A percentile compares a stretch with the other conserved stretches of the same genome.
These are phyloP conservation scores for Saitozyma podzolica DNA, from an alignment of 768 basidiomycete species.

Conservation along the genomic window DNA sequence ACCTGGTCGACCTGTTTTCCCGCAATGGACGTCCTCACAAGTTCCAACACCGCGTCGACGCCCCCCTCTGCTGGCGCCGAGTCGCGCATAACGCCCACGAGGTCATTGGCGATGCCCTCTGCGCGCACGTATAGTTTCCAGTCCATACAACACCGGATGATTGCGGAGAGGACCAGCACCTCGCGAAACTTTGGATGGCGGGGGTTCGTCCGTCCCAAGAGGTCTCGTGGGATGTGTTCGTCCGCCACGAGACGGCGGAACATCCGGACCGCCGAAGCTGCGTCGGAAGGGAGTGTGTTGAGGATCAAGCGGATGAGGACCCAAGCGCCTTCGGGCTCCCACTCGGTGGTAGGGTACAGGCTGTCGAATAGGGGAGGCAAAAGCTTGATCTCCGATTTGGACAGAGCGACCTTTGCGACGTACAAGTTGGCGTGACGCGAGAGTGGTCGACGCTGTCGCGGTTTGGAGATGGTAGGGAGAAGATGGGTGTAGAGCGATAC, in stretches of 20 bases:
- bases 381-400: not conserved
- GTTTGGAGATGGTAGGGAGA: not conserved
- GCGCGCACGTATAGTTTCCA: too few relatives aligned
- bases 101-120: too few relatives aligned
- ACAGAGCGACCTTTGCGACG: not conserved
- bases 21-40: too few relatives aligned
- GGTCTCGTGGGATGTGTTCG: not conserved
- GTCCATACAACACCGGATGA: not conserved
- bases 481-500: slow-evolving; percentile 15
- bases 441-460: not conserved
- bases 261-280: slow-evolving; percentile 6
- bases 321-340: slow-evolving; percentile 6
- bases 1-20: too few relatives aligned
- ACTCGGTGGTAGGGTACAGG: not conserved
- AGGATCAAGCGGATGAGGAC: slow-evolving; percentile 2
- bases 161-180: slow-evolving; percentile 10
- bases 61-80: too few relatives aligned
- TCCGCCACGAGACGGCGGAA: slow-evolving; percentile 6
- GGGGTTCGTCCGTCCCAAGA: not conserved
- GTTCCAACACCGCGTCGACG: too few relatives aligned
- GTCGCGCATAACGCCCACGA: too few relatives aligned
- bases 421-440: slow-evolving; percentile 1
- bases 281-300: slow-evolving; percentile 4
- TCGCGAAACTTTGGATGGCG: slow-evolving; percentile 4
- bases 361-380: not conserved